phyloP scores from a whole-genome alignment of 768 basidiomycete species.

The Xanthoconium purpureum region DNA sequence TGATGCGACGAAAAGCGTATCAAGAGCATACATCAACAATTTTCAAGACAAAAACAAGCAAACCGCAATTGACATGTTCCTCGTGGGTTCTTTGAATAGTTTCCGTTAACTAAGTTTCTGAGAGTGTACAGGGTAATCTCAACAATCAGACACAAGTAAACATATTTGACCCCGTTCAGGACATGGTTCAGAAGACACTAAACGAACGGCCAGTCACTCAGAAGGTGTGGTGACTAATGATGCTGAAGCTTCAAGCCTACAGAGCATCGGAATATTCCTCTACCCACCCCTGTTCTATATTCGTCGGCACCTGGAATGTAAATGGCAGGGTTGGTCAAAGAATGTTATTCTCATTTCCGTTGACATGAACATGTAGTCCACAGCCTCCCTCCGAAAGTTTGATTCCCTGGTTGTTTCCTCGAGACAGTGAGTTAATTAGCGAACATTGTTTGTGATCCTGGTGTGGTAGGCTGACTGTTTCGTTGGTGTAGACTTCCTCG shows the following conservation, averaged over 20 bases:
- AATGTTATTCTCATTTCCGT: not conserved
- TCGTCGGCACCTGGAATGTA: constrained; percentile 94
- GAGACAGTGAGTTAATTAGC: constrained; percentile 52
- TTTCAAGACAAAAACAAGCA: constrained; percentile 97
- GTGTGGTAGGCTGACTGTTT: not conserved
- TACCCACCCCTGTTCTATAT: constrained; percentile 66
- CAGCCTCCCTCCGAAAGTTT: constrained; percentile 80
- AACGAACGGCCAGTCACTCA: constrained; percentile 53
- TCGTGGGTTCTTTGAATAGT: constrained; percentile 51
- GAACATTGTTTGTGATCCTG: not conserved
- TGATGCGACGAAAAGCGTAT: constrained; percentile 95
- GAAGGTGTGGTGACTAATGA: not conserved
- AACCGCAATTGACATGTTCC: constrained; percentile 89
- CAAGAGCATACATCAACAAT: constrained; percentile 95
- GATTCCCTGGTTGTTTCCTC: constrained; percentile 87
- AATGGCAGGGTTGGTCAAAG: constrained; percentile 70
- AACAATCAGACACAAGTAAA: constrained; percentile 83
- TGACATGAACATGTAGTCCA: constrained; percentile 7
- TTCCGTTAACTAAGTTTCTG: not conserved
- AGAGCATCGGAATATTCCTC: constrained; percentile 85
- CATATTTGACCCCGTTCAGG: constrained; percentile 92
- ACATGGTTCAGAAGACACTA: constrained; percentile 72
- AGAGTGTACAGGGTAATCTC: constrained; percentile 79
- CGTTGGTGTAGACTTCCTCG: constrained; percentile 15
- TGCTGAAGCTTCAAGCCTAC: constrained; percentile 3